A percentile compares a stretch with the other conserved stretches of the same genome.
Evolutionary conservation across 2,329 filamentous ascomycete species (phyloP).

Genomic region (Drechslera avenae): DNA sequence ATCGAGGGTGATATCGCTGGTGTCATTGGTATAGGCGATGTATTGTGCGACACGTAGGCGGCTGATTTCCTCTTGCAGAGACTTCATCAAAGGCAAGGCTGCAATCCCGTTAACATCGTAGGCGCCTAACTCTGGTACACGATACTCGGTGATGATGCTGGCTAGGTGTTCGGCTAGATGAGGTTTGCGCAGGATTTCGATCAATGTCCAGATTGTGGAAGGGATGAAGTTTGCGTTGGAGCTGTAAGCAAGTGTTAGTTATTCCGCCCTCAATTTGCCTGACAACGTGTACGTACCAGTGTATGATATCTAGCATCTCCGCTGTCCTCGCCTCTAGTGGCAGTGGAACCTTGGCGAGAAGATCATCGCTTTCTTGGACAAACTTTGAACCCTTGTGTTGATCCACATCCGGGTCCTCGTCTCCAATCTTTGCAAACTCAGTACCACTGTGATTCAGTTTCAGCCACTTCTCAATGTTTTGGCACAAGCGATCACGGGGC

Average conservation of each 20-base stretch:
- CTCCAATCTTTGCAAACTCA: slow-evolving; percentile 18
- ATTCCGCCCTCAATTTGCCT: background rate
- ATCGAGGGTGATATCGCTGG: slow-evolving; percentile 24
- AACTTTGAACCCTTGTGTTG: slow-evolving; percentile 28
- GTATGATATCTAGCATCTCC: slow-evolving; percentile 32
- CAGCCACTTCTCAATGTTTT: slow-evolving; percentile 33
- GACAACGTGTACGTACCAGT: slow-evolving; percentile 23
- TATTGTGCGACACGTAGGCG: slow-evolving; percentile 28
- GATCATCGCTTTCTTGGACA: slow-evolving; percentile 25
- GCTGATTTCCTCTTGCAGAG: slow-evolving; percentile 31
- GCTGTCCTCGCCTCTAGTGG: slow-evolving; percentile 15
- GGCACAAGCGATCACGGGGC: slow-evolving; percentile 26
- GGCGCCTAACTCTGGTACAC: slow-evolving; percentile 9
- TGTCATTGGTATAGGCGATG: slow-evolving; percentile 14
- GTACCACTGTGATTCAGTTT: slow-evolving; percentile 20
- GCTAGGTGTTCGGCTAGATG: slow-evolving; percentile 23
- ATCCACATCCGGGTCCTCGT: slow-evolving; percentile 25
- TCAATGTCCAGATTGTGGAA: slow-evolving; percentile 30
- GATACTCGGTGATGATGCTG: slow-evolving; percentile 13
- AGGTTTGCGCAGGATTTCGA: slow-evolving; percentile 31
- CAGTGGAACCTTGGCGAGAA: slow-evolving; percentile 10
- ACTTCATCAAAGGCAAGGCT: slow-evolving; percentile 29
- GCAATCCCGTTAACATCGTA: slow-evolving; percentile 26
- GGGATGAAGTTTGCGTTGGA: slow-evolving; percentile 22
- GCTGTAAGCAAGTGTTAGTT: slow-evolving; percentile 19